A percentile compares a stretch with the other conserved stretches of the same genome.
These are phyloP conservation scores for Raddia distichophylla DNA, from an alignment of 176 grass and related monocot genomes.

Conservation along the genomic window DNA sequence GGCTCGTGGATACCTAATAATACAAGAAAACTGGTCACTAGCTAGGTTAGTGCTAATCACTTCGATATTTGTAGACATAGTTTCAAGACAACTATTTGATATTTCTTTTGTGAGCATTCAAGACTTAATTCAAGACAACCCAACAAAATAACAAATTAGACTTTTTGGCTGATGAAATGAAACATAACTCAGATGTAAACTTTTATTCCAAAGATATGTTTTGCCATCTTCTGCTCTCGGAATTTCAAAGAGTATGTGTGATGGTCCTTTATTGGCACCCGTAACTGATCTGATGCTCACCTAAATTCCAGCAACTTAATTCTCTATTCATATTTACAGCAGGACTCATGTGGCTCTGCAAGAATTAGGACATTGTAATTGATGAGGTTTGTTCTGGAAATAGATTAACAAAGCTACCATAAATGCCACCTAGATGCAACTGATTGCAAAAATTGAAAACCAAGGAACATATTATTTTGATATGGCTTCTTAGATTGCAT, in stretches of 20 bases:
- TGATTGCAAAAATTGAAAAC: too few species aligned
- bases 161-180: neutral
- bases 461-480: too few species aligned
- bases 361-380: too few species aligned
- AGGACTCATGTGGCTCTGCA: too few species aligned
- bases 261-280: conserved; percentile 49
- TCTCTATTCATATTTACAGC: conserved; percentile 35
- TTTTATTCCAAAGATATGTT: neutral
- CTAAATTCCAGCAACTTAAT: conserved; percentile 49
- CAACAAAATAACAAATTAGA: neutral
- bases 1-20: too few species aligned
- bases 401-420: too few species aligned
- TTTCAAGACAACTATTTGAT: conserved; percentile 1
- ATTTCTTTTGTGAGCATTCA: conserved; percentile 10
- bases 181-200: neutral
- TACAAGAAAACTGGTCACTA: too few species aligned
- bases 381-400: too few species aligned
- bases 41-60: too few species aligned
- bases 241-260: conserved; percentile 2
- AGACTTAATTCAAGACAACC: conserved; percentile 9
- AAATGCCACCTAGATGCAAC: too few species aligned
- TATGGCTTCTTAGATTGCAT: too few species aligned
- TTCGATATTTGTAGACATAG: neutral
- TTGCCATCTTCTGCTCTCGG: neutral
- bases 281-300: conserved; percentile 30